phyloP scores from a whole-genome alignment of 2,329 filamentous ascomycete genomes.

The Botrytis byssoidea region DNA sequence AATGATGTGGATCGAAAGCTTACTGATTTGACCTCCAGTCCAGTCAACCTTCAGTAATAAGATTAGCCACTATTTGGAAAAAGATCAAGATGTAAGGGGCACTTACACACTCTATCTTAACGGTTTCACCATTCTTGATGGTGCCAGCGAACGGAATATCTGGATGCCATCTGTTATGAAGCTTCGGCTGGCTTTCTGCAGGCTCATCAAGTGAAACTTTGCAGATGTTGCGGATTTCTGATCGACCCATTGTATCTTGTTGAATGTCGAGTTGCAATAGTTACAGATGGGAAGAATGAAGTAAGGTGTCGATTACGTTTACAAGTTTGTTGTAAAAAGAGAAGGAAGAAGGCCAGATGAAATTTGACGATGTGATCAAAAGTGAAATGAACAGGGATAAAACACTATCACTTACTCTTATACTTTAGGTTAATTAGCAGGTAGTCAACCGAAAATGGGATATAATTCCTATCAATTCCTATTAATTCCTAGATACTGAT shows the following conservation, averaged over 20 bases:
- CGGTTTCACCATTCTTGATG: conserved; percentile 80
- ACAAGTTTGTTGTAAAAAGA: not conserved
- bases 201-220: conserved; percentile 73
- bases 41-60: conserved; percentile 39
- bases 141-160: conserved; percentile 73
- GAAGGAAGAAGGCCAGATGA: not conserved
- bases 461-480: not conserved
- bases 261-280: not conserved
- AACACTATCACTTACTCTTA: not conserved
- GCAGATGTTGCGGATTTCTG: conserved; percentile 66
- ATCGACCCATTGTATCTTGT: conserved; percentile 45
- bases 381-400: not conserved
- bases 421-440: not conserved
- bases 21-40: conserved; percentile 78
- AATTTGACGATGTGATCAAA: not conserved
- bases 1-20: conserved; percentile 40
- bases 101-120: conserved; percentile 80
- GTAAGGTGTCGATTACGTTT: not conserved
- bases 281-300: not conserved
- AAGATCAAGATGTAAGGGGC: conserved; percentile 23
- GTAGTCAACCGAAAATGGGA: not conserved
- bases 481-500: not conserved
- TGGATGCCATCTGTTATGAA: conserved; percentile 92
- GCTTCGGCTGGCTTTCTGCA: conserved; percentile 63
- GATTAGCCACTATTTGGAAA: conserved; percentile 6